A percentile compares a stretch with the other conserved stretches of the same genome.
phyloP scores from a whole-genome alignment of 805 yeast genomes.

The Barnettozyma populi region DNA sequence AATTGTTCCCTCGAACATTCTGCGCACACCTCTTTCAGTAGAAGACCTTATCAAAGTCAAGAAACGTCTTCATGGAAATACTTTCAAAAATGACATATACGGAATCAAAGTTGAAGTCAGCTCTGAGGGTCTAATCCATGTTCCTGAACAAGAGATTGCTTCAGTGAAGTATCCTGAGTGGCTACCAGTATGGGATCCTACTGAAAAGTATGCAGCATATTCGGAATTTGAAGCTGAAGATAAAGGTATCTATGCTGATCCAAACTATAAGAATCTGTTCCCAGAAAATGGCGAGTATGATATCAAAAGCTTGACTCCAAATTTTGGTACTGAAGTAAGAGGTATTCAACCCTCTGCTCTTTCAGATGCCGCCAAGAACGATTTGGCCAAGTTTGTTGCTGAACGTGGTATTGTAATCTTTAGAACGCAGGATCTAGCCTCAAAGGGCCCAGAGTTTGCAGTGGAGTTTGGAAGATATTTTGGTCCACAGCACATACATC shows the following conservation, averaged over 20 bases:
- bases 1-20: neutral
- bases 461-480: conserved; percentile 54
- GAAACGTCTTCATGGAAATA: neutral
- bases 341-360: conserved; percentile 57
- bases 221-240: conserved; percentile 1
- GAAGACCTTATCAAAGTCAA: neutral
- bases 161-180: conserved; percentile 4
- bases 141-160: conserved; percentile 1
- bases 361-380: conserved; percentile 52
- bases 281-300: neutral
- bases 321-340: conserved; percentile 38
- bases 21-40: neutral
- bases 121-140: conserved; percentile 1
- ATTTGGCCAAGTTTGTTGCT: conserved; percentile 62
- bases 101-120: conserved; percentile 2
- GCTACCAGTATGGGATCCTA: conserved; percentile 7
- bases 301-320: conserved; percentile 1
- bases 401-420: conserved; percentile 65
- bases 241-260: conserved; percentile 6
- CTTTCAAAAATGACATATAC: neutral
- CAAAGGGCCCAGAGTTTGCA: conserved; percentile 42
- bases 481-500: conserved; percentile 69
- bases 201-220: conserved; percentile 5
- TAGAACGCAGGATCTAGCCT: conserved; percentile 60
- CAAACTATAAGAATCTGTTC: conserved; percentile 3